A percentile compares a stretch with the other conserved stretches of the same genome.
phyloP scores from a whole-genome alignment of 2,329 filamentous ascomycete genomes.

The Sarocladiaceae sp. region DNA sequence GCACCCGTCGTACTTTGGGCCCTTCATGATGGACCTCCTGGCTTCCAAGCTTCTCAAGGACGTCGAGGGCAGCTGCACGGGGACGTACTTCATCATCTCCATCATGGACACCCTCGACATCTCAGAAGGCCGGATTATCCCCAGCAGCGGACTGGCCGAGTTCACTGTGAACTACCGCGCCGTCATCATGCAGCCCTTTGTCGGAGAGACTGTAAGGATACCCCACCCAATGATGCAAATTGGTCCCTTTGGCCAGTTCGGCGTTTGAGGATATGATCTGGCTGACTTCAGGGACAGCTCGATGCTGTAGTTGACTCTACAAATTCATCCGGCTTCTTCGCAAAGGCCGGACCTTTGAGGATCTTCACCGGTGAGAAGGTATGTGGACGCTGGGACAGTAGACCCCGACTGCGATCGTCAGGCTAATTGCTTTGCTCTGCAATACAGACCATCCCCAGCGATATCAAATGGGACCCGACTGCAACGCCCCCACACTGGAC shows the following conservation, averaged over 20 bases:
- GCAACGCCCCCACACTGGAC: constrained; percentile 96
- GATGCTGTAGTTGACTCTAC: constrained; percentile 91
- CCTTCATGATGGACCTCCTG: constrained; percentile 86
- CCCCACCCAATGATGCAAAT: no score
- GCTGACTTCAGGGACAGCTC: constrained; percentile 57
- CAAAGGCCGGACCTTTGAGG: constrained; percentile 69
- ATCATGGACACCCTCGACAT: constrained; percentile 97
- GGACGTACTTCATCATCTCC: constrained; percentile 95
- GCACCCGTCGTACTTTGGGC: constrained; percentile 94
- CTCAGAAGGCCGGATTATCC: constrained; percentile 85
- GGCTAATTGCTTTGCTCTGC: not conserved
- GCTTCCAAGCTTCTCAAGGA: constrained; percentile 85
- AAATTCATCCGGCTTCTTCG: constrained; percentile 87
- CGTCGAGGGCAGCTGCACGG: constrained; percentile 91
- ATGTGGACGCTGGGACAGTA: constrained; percentile 29
- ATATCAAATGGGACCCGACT: constrained; percentile 92
- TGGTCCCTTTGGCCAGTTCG: no score
- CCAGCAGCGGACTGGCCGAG: constrained; percentile 84
- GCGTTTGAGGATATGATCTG: no score
- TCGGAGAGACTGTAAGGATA: constrained; percentile 97
- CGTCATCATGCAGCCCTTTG: constrained; percentile 96
- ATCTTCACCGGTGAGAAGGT: constrained; percentile 81
- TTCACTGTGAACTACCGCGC: constrained; percentile 94
- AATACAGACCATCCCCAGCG: constrained; percentile 74
- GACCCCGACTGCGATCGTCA: not conserved